These are phyloP conservation scores for Leptographium flavum DNA, from an alignment of 2,329 filamentous ascomycete genomes.

Conservation along the genomic window DNA sequence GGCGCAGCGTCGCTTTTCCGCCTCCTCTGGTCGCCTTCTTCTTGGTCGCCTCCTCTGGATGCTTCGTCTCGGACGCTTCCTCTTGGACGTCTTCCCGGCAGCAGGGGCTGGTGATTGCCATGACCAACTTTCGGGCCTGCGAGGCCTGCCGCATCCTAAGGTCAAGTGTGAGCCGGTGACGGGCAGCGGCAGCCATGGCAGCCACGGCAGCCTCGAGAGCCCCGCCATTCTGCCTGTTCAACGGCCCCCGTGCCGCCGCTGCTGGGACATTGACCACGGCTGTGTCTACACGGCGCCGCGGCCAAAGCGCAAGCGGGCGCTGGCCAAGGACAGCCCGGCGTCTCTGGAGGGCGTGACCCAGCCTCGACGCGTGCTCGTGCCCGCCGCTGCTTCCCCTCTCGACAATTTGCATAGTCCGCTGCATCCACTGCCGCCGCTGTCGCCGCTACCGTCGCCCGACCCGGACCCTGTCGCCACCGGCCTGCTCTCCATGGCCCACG, in stretches of 20 bases:
- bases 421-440: not conserved
- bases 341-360: too few species aligned
- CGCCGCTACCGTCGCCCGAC: not conserved
- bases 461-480: constrained; percentile 6
- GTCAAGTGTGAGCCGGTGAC: constrained; percentile 4
- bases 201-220: not conserved
- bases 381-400: too few species aligned
- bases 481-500: constrained; percentile 4
- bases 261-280: not conserved
- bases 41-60: too few species aligned
- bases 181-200: not conserved
- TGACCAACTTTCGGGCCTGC: not conserved
- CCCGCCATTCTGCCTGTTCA: constrained; percentile 1
- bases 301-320: constrained; percentile 18
- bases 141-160: not conserved
- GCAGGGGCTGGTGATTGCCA: not conserved
- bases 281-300: constrained; percentile 8
- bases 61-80: too few species aligned
- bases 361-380: too few species aligned
- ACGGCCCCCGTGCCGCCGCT: constrained; percentile 7
- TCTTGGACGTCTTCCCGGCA: not conserved
- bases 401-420: too few species aligned
- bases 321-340: too few species aligned
- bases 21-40: too few species aligned
- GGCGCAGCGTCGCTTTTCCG: too few species aligned